These are phyloP conservation scores for Alternaria ventricosa DNA, from an alignment of 2,329 filamentous ascomycete genomes.

Conservation along the genomic window DNA sequence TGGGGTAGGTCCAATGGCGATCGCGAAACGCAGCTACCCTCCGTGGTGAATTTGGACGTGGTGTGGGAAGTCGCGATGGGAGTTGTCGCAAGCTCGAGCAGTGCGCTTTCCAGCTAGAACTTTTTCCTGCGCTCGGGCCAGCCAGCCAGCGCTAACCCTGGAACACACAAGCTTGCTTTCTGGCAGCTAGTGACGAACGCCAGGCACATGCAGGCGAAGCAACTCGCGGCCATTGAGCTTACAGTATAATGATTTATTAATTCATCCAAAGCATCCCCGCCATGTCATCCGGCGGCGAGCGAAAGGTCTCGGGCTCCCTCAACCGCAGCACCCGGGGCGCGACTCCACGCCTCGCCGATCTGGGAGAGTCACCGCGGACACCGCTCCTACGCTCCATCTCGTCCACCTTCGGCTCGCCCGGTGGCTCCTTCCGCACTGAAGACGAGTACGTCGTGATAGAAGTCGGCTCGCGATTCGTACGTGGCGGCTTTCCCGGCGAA, in stretches of 20 bases:
- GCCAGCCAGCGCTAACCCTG: not conserved
- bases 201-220: not conserved
- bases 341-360: conserved; percentile 44
- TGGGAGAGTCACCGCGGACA: conserved; percentile 46
- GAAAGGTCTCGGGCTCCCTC: conserved; percentile 41
- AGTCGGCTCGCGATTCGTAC: conserved; percentile 77
- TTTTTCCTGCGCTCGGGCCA: conserved; percentile 17
- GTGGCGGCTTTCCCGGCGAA: conserved; percentile 87
- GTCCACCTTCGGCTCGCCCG: conserved; percentile 64
- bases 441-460: conserved; percentile 90
- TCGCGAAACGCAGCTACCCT: conserved; percentile 14
- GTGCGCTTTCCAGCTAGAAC: conserved; percentile 16
- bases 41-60: conserved; percentile 18
- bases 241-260: not conserved
- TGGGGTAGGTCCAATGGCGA: conserved; percentile 7
- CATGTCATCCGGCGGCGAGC: conserved; percentile 34
- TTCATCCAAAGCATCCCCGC: not conserved
- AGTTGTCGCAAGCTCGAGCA: conserved; percentile 21
- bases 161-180: conserved; percentile 1
- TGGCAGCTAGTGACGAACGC: not conserved
- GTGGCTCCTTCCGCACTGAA: conserved; percentile 62
- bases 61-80: conserved; percentile 24
- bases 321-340: conserved; percentile 39
- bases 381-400: conserved; percentile 66
- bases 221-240: not conserved